A percentile compares a stretch with the other conserved stretches of the same genome.
Evolutionary conservation across 164 flowering plant species (phyloP).

Genomic region (Buxus sempervirens): DNA sequence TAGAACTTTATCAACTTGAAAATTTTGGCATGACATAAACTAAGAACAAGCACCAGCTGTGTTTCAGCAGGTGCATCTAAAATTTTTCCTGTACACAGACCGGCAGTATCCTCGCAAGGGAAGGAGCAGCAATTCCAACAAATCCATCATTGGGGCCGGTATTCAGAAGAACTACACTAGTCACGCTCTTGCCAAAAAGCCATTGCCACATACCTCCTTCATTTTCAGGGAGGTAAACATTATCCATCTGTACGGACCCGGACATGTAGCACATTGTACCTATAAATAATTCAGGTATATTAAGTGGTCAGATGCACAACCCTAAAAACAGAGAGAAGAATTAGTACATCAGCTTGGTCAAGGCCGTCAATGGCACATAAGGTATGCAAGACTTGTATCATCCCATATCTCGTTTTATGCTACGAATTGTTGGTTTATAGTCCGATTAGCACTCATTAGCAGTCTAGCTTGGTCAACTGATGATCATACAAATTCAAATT

Average conservation of each 20-base stretch:
- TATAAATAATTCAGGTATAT: slow-evolving; percentile 29
- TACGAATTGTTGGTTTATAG: too few species aligned
- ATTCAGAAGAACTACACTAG: slow-evolving; percentile 67
- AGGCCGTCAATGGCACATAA: too few species aligned
- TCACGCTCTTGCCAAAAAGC: slow-evolving; percentile 80
- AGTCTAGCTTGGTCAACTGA: too few species aligned
- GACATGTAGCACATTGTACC: slow-evolving; percentile 99
- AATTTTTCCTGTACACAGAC: slow-evolving; percentile 33
- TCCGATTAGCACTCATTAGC: too few species aligned
- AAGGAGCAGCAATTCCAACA: slow-evolving; percentile 97
- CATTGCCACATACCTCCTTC: slow-evolving; percentile 95
- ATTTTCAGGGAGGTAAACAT: slow-evolving; percentile 74
- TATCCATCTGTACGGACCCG: slow-evolving; percentile 86
- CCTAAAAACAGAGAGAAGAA: neutral
- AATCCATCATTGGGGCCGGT: slow-evolving; percentile 80
- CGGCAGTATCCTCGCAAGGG: slow-evolving; percentile 90
- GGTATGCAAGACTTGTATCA: too few species aligned
- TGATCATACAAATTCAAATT: too few species aligned
- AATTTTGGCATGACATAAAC: neutral
- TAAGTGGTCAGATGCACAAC: slow-evolving; percentile 6
- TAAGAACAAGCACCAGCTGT: neutral
- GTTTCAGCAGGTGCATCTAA: neutral
- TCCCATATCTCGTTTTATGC: too few species aligned
- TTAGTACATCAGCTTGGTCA: neutral
- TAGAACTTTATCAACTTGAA: slow-evolving; percentile 3